Conservation (phyloP, 2,329 filamentous ascomycete species). For the Aspergillus felis region DNA sequence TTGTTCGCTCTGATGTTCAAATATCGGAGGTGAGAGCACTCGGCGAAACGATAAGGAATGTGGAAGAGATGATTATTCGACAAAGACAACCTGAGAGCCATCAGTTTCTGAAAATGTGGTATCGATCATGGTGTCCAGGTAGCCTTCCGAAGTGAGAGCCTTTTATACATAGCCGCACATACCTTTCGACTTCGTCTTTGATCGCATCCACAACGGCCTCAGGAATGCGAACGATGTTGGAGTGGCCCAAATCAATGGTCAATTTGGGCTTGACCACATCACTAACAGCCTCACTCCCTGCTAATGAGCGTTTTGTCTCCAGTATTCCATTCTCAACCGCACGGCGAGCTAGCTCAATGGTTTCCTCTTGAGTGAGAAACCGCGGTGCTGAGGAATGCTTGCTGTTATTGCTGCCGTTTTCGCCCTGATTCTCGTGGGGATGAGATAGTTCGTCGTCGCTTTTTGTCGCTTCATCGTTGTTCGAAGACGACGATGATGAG, state of each 20-base stretch:
- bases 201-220: conserved; percentile 50
- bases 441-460: conserved; percentile 28
- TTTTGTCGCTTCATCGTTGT: conserved; percentile 23
- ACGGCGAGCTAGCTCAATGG: conserved; percentile 42
- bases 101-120: conserved; percentile 10
- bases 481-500: conserved; percentile 18
- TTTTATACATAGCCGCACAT: conserved; percentile 11
- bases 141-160: not conserved
- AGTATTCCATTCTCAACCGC: conserved; percentile 47
- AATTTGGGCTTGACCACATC: conserved; percentile 47
- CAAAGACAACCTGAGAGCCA: conserved; percentile 41
- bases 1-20: conserved; percentile 49
- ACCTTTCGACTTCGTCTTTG: conserved; percentile 52
- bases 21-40: conserved; percentile 47
- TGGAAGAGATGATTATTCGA: conserved; percentile 50
- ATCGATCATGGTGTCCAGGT: not conserved
- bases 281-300: conserved; percentile 43
- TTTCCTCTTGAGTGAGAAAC: conserved; percentile 41
- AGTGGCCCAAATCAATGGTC: conserved; percentile 50
- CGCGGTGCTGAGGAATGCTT: conserved; percentile 23
- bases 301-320: conserved; percentile 45
- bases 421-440: conserved; percentile 23
- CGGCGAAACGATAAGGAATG: conserved; percentile 46
- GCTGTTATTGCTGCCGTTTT: conserved; percentile 15
- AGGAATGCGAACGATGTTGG: conserved; percentile 46